phyloP scores from a whole-genome alignment of 352 stramenopile genomes.

The Aphanomyces astaci region DNA sequence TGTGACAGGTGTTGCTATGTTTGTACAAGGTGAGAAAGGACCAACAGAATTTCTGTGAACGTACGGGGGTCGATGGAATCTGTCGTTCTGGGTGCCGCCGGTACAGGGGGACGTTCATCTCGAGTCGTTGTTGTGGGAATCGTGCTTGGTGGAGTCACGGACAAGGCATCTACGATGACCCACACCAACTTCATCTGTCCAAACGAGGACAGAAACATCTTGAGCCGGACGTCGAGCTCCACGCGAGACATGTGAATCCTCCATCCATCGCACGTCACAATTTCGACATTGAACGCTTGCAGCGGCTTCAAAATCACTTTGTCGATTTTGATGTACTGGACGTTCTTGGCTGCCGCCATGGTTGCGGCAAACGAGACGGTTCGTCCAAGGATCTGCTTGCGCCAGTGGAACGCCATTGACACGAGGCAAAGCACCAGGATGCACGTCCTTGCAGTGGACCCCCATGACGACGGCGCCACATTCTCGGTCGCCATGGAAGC shows the following conservation, averaged over 20 bases:
- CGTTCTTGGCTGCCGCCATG: background rate
- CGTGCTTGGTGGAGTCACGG: background rate
- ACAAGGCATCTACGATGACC: background rate
- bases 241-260: background rate
- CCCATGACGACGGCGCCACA: background rate
- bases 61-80: background rate
- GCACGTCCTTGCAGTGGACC: background rate
- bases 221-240: constrained; percentile 5
- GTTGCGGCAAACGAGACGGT: background rate
- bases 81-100: too few relatives aligned
- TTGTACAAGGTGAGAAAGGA: background rate
- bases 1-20: background rate
- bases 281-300: background rate
- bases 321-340: background rate
- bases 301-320: constrained; percentile 2
- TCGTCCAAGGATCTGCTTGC: background rate
- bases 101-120: background rate
- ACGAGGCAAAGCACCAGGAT: background rate
- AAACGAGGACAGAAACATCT: constrained; percentile 12
- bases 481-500: background rate
- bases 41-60: too few relatives aligned
- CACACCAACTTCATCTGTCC: constrained; percentile 4
- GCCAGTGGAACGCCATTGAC: background rate
- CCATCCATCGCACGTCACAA: background rate
- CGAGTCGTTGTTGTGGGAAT: background rate